Conservation (phyloP, 768 basidiomycete genomes). For the Tricholoma saponaceum region DNA sequence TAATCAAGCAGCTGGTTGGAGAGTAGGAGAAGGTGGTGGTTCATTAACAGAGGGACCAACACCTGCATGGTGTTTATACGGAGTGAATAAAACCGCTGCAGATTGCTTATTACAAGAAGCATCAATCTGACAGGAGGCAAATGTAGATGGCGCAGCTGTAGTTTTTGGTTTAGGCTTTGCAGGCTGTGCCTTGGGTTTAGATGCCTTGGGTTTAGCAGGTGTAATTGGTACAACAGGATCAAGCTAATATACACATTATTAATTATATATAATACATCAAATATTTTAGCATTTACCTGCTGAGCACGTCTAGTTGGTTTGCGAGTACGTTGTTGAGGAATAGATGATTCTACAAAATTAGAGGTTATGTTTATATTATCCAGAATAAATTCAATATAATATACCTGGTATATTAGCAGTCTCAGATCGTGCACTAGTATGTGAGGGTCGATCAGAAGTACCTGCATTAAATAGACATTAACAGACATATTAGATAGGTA, state of each 20-base stretch:
- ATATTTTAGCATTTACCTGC: background rate
- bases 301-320: background rate
- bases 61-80: background rate
- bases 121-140: background rate
- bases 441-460: background rate
- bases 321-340: background rate
- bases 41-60: background rate
- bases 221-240: background rate
- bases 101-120: background rate
- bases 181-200: background rate
- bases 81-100: background rate
- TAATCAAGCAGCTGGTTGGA: background rate
- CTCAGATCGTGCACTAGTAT: background rate
- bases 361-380: background rate
- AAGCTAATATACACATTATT: background rate
- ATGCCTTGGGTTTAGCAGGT: background rate
- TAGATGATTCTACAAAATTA: background rate
- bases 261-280: background rate
- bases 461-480: background rate
- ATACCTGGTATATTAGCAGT: background rate
- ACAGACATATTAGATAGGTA: background rate
- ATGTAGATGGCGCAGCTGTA: background rate
- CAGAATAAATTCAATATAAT: background rate
- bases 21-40: background rate
- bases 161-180: background rate